Percentiles rank a stretch among this genome's conserved stretches.
Conservation (phyloP, 2,329 filamentous ascomycete species). For the Teratosphaeria zuluensis region DNA sequence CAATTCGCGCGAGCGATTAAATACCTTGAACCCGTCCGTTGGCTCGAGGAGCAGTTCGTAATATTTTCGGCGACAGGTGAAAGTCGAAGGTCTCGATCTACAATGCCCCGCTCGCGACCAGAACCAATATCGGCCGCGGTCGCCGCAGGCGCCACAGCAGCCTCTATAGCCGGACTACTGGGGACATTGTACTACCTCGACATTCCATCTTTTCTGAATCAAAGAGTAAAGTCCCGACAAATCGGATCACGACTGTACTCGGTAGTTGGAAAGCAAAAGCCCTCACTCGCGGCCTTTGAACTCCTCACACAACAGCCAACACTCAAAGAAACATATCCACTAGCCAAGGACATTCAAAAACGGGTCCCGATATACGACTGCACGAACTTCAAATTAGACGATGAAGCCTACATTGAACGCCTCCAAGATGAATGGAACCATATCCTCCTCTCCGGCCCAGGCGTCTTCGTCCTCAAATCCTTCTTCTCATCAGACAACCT, state of each 20-base stretch:
- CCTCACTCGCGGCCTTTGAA: slow-evolving; percentile 16
- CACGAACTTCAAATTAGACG: slow-evolving; percentile 25
- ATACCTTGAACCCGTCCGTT: too few species aligned
- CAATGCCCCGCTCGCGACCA: background rate
- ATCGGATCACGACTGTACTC: slow-evolving; percentile 14
- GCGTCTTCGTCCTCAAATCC: slow-evolving; percentile 48
- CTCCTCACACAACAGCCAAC: slow-evolving; percentile 13
- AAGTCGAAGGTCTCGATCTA: background rate
- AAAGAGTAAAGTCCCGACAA: slow-evolving; percentile 11
- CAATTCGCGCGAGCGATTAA: too few species aligned
- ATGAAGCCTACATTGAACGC: slow-evolving; percentile 21
- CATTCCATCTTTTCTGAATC: slow-evolving; percentile 11
- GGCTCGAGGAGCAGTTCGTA: too few species aligned
- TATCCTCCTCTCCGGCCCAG: slow-evolving; percentile 47
- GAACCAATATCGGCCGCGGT: background rate
- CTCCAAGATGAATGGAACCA: slow-evolving; percentile 54
- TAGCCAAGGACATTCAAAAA: slow-evolving; percentile 34
- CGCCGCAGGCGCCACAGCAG: background rate
- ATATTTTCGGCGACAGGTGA: too few species aligned
- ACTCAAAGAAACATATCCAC: slow-evolving; percentile 34
- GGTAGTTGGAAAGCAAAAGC: slow-evolving; percentile 1
- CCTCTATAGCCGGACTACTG: background rate
- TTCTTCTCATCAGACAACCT: slow-evolving; percentile 36
- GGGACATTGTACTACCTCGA: slow-evolving; percentile 11
- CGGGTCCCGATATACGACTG: slow-evolving; percentile 51